Percentiles rank a stretch among this genome's conserved stretches.
These are phyloP conservation scores for Monosporozyma solicola DNA, from an alignment of 805 yeast species.

Conservation along the genomic window DNA sequence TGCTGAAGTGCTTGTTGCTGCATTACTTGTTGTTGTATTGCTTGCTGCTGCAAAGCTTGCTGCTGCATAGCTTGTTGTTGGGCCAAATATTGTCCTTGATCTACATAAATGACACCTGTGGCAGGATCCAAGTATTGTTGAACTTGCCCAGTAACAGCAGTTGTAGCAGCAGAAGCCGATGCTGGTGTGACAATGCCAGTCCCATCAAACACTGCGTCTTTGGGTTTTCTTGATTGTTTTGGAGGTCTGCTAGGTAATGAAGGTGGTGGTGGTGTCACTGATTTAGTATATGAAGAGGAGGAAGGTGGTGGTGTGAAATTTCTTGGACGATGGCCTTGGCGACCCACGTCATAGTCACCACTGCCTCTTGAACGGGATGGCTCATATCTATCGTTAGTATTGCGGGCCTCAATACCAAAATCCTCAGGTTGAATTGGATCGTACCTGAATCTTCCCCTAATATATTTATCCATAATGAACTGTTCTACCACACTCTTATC, in stretches of 20 bases:
- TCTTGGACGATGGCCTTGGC: slow-evolving; percentile 33
- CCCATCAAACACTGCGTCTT: slow-evolving; percentile 31
- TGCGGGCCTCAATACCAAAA: slow-evolving; percentile 8
- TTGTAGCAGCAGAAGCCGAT: slow-evolving; percentile 11
- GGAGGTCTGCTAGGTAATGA: slow-evolving; percentile 36
- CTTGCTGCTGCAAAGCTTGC: slow-evolving; percentile 5
- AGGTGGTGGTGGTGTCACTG: slow-evolving; percentile 12
- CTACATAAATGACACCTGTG: slow-evolving; percentile 62
- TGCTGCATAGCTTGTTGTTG: slow-evolving; percentile 9
- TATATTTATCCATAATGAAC: slow-evolving; percentile 59
- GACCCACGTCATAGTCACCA: background rate
- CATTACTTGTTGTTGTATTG: slow-evolving; percentile 4
- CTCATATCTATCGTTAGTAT: slow-evolving; percentile 3
- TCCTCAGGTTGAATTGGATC: slow-evolving; percentile 26
- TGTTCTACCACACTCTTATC: slow-evolving; percentile 45
- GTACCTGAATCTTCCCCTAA: slow-evolving; percentile 46
- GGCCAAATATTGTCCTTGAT: slow-evolving; percentile 47
- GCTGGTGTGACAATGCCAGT: slow-evolving; percentile 11
- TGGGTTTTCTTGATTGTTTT: slow-evolving; percentile 22
- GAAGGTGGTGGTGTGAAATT: slow-evolving; percentile 7
- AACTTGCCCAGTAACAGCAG: slow-evolving; percentile 14
- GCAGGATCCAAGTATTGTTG: slow-evolving; percentile 66
- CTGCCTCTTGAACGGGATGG: slow-evolving; percentile 4
- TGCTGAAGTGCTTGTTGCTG: slow-evolving; percentile 15
- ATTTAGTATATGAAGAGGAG: slow-evolving; percentile 36